Base-by-base conservation (phyloP, 164 flowering plant genomes). In the Magnolia officinalis region DNA sequence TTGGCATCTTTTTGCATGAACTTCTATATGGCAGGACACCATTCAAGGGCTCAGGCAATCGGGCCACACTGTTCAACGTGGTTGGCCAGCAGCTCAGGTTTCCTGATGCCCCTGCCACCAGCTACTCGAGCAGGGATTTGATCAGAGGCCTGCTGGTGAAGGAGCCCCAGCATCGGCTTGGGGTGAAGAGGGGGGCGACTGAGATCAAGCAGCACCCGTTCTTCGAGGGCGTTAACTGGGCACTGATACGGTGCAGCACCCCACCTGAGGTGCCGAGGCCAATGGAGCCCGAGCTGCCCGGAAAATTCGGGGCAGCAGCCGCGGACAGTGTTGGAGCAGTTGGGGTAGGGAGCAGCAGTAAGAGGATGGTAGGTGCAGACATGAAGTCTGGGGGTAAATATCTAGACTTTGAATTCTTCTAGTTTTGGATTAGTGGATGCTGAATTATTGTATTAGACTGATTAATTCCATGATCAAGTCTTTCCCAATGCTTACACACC, bases 151-250 rank as follows among this genome's bases (percentile, higher is more conserved):
- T 92, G 83, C 85, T 92, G 51, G 94, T 86, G 50, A 92, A 92
- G 83, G 96, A 92, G 74, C 96, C 96, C 9, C 92, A 88, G 51
- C 83, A 87, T 72, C 81, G 96, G 77, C 82, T 92, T 5, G 96
- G 94, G 73, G 89, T 86, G 78, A 92, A 88, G 83, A 87, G 96
- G 77, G 96, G 96, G 20, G 96, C 97, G n/a, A 89, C 93, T 4
- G 97, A 92, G 85, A 90, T 92, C 71, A 92, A 92, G 85, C 97
- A 90, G 84, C 96, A 90, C 63, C 91, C 94, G 0, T 91, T 91
- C 84, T 91, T 91, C 68, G 94, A 92, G 80, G 94, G 94, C 14
- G 92, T 92, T 31, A 90, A 90, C 69, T 92, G 97, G 97, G 97
- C 94, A 50, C 84, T 92, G 65, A 90, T 92, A 50, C 80, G 94